These are phyloP conservation scores for Mortierella alpina DNA, from an alignment of 192 early-diverging fungal genomes.

Conservation along the genomic window DNA sequence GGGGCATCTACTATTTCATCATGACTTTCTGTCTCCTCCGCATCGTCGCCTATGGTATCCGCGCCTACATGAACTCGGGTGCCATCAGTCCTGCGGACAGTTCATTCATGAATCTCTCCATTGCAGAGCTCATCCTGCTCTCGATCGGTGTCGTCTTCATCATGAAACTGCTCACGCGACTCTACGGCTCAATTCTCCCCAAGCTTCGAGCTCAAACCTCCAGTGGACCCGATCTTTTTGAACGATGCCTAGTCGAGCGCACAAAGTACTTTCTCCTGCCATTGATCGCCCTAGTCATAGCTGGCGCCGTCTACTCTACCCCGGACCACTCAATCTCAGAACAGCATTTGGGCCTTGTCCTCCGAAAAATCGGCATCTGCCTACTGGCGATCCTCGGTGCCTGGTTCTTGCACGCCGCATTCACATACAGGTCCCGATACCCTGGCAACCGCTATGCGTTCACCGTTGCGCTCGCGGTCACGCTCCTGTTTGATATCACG, in stretches of 20 bases:
- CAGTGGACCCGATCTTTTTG: background rate
- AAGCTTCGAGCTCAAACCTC: slow-evolving; percentile 4
- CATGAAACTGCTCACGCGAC: slow-evolving; percentile 10
- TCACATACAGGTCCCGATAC: slow-evolving; percentile 1
- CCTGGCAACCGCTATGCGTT: slow-evolving; percentile 7
- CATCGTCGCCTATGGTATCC: slow-evolving; percentile 18
- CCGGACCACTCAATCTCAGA: slow-evolving; percentile 7
- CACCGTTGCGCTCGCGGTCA: background rate
- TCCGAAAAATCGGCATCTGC: slow-evolving; percentile 22
- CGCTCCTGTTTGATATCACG: slow-evolving; percentile 4
- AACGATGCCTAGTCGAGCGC: slow-evolving; percentile 1
- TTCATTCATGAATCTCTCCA: background rate
- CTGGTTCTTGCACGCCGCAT: slow-evolving; percentile 14
- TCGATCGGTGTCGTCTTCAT: slow-evolving; percentile 19
- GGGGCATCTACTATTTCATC: slow-evolving; percentile 29
- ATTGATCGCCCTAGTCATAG: slow-evolving; percentile 4
- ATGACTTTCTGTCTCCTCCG: slow-evolving; percentile 27
- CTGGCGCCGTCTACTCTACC: background rate
- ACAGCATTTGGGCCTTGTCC: background rate
- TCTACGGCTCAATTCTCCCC: slow-evolving; percentile 14
- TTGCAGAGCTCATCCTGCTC: slow-evolving; percentile 4
- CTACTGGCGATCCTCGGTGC: slow-evolving; percentile 8
- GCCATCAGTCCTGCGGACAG: background rate
- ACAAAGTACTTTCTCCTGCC: slow-evolving; percentile 1
- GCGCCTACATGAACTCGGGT: slow-evolving; percentile 7